These are phyloP conservation scores for Lycium ferocissimum DNA, from an alignment of 257 asterid species.

Conservation along the genomic window DNA sequence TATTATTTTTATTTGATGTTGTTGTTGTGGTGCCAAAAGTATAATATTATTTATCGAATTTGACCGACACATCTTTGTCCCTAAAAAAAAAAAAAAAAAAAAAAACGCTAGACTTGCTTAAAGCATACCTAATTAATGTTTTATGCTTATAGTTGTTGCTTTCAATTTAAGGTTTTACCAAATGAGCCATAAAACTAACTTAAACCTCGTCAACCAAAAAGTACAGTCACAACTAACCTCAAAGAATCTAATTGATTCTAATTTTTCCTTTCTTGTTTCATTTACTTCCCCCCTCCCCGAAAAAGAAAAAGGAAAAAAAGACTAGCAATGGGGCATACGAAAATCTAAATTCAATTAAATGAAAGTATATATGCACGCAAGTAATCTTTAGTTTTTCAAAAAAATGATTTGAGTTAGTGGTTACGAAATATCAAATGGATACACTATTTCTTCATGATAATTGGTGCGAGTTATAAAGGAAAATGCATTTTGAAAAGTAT, in stretches of 20 bases:
- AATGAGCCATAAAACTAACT: background rate
- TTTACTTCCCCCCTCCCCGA: background rate
- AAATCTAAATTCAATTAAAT: too few relatives aligned
- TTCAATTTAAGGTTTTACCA: background rate
- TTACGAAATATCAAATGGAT: too few relatives aligned
- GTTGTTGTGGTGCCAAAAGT: background rate
- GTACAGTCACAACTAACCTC: background rate
- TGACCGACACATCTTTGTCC: constrained; percentile 18
- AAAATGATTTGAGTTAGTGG: background rate
- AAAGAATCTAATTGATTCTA: background rate
- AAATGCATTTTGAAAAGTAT: too few relatives aligned
- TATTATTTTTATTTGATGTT: background rate
- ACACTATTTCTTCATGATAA: background rate
- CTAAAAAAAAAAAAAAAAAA: background rate
- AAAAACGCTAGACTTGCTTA: background rate
- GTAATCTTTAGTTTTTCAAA: too few relatives aligned
- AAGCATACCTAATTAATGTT: background rate
- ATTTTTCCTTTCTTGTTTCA: too few relatives aligned
- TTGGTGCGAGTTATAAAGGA: background rate
- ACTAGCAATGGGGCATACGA: background rate
- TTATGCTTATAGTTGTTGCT: background rate
- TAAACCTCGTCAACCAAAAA: background rate
- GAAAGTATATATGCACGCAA: too few relatives aligned
- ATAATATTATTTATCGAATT: background rate
- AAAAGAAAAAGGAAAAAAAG: too few relatives aligned